These are phyloP conservation scores for Helotiales sp. DNA, from an alignment of 2,329 filamentous ascomycete species.

Conservation along the genomic window DNA sequence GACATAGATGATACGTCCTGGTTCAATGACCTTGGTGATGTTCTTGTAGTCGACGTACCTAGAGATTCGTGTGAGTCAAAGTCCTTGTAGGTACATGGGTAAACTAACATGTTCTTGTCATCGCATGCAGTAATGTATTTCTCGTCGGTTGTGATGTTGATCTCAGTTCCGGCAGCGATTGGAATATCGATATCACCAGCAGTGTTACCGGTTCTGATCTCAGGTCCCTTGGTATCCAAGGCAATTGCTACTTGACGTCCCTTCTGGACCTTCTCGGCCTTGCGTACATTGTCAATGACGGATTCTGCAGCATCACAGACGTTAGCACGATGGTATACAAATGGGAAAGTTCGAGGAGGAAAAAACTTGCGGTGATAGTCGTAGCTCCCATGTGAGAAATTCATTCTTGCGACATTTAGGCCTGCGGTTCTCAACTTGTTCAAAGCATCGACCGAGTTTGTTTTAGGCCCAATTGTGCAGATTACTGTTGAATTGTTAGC, in stretches of 20 bases:
- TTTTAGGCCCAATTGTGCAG: conserved; percentile 89
- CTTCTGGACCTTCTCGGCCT: conserved; percentile 76
- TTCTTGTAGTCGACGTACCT: conserved; percentile 99
- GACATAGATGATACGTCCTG: conserved; percentile 94
- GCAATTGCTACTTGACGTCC: conserved; percentile 95
- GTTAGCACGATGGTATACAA: too few relatives aligned
- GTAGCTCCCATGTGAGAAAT: conserved; percentile 95
- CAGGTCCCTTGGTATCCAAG: conserved; percentile 82
- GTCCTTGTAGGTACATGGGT: neutral
- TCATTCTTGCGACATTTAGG: conserved; percentile 99
- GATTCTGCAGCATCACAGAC: too few relatives aligned
- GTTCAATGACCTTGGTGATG: conserved; percentile 96
- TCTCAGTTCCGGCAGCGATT: conserved; percentile 78
- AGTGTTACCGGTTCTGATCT: conserved; percentile 84
- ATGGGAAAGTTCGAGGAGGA: too few relatives aligned
- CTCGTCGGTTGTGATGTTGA: conserved; percentile 98
- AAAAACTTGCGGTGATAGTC: conserved; percentile 83
- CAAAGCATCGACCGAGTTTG: conserved; percentile 96
- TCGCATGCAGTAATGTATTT: conserved; percentile 84
- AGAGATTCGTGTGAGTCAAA: conserved; percentile 6
- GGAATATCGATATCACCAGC: conserved; percentile 74
- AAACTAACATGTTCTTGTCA: conserved; percentile 86
- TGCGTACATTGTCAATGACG: conserved; percentile 93
- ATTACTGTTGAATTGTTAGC: conserved; percentile 12
- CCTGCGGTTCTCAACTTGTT: conserved; percentile 89